These are phyloP conservation scores for Mucor mucedo DNA, from an alignment of 371 early-diverging fungal species.

Conservation along the genomic window DNA sequence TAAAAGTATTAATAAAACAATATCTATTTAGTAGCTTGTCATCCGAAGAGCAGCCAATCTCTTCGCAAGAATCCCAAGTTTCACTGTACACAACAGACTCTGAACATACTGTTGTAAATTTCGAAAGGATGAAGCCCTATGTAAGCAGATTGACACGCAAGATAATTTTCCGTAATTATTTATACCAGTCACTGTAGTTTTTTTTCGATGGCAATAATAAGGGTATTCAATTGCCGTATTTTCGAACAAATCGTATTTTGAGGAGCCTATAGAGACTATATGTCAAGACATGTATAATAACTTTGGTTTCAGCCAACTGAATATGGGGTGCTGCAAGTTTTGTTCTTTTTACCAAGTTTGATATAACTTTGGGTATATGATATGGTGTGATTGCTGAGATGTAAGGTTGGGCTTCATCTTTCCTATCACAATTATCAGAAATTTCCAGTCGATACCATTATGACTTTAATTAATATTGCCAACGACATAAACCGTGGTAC, in stretches of 20 bases:
- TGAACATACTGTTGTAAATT: conserved; percentile 7
- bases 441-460: background rate
- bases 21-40: conserved; percentile 1
- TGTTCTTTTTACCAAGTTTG: too few species aligned
- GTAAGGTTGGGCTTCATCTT: too few species aligned
- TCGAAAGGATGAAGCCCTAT: conserved; percentile 8
- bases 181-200: conserved; percentile 14
- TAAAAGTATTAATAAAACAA: conserved; percentile 4
- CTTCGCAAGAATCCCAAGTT: conserved; percentile 8
- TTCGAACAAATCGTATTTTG: too few species aligned
- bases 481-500: conserved; percentile 7
- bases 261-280: conserved; percentile 15
- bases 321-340: too few species aligned
- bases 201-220: conserved; percentile 14
- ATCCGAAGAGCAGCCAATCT: background rate
- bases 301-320: conserved; percentile 17
- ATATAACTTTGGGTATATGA: too few species aligned
- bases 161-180: conserved; percentile 8
- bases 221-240: too few species aligned
- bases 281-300: conserved; percentile 6
- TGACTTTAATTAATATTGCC: conserved; percentile 2
- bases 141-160: conserved; percentile 4
- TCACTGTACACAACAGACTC: conserved; percentile 13
- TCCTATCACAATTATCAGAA: too few species aligned
- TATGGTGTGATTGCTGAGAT: too few species aligned